phyloP scores from a whole-genome alignment of 106 monocot species.

The Iris macrosiphon region DNA sequence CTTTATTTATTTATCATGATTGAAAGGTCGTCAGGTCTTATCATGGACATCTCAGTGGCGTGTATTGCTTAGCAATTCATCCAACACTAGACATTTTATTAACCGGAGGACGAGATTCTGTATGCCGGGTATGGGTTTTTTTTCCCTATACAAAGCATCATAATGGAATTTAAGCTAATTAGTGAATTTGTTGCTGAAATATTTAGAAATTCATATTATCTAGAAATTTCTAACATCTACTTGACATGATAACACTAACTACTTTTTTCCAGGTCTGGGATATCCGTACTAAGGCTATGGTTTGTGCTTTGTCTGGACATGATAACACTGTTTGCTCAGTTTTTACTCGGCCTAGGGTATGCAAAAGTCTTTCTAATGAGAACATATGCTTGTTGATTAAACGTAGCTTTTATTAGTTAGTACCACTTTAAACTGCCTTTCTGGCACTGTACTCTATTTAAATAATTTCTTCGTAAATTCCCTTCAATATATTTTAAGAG shows the following conservation, averaged over 20 bases:
- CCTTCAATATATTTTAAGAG: background rate
- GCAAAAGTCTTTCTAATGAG: slow-evolving; percentile 7
- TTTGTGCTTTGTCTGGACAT: slow-evolving; percentile 97
- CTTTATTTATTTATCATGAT: background rate
- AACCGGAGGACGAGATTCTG: slow-evolving; percentile 98
- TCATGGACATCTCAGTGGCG: slow-evolving; percentile 99
- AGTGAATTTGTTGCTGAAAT: no score
- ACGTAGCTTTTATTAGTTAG: no score
- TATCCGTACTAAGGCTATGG: slow-evolving; percentile 91
- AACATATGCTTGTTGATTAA: background rate
- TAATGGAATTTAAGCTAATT: background rate
- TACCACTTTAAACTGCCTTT: no score
- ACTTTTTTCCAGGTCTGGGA: slow-evolving; percentile 79
- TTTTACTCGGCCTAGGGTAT: slow-evolving; percentile 92
- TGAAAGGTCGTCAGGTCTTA: slow-evolving; percentile 82
- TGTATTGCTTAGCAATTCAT: slow-evolving; percentile 95
- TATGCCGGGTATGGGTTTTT: slow-evolving; percentile 69
- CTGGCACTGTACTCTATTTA: background rate
- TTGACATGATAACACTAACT: no score
- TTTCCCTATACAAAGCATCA: background rate
- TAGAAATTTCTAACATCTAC: no score
- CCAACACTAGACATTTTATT: slow-evolving; percentile 91
- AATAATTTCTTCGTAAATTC: background rate
- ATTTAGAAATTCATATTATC: no score
- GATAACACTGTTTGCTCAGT: slow-evolving; percentile 98